A percentile compares a stretch with the other conserved stretches of the same genome.
phyloP scores from a whole-genome alignment of 176 grass and related monocot species.

The Oryza glumipatula region DNA sequence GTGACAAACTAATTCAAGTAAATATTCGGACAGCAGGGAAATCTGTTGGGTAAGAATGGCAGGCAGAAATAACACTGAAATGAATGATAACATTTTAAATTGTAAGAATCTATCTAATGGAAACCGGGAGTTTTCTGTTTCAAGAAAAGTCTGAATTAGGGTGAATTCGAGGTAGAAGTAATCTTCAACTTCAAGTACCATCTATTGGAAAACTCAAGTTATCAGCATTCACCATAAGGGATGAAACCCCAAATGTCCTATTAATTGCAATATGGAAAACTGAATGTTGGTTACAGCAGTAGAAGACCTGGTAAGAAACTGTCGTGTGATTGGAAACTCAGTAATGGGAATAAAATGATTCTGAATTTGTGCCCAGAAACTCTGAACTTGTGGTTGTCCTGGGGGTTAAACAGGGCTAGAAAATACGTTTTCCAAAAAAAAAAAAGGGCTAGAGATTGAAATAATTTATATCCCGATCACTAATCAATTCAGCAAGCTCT shows the following conservation, averaged over 20 bases:
- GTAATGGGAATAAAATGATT: neutral
- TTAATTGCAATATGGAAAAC: neutral
- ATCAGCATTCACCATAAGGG: neutral
- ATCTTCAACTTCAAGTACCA: neutral
- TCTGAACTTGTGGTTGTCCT: neutral
- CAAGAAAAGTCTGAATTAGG: neutral
- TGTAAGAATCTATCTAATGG: neutral
- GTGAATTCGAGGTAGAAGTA: too few relatives aligned
- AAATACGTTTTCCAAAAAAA: neutral
- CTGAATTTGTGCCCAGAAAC: neutral
- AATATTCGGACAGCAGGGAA: neutral
- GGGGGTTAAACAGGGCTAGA: neutral
- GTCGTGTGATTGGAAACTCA: neutral
- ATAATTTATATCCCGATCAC: neutral
- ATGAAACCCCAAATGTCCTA: neutral
- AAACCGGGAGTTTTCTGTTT: neutral
- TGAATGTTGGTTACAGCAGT: neutral
- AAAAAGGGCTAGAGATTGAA: neutral
- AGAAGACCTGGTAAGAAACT: neutral
- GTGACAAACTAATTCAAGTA: constrained; percentile 34
- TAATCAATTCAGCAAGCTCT: neutral
- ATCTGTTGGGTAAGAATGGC: neutral
- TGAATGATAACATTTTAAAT: neutral
- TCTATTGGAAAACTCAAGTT: neutral
- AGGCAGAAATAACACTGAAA: neutral